phyloP scores from a whole-genome alignment of 192 early-diverging fungal species.

The Helicostylum pulchrum region DNA sequence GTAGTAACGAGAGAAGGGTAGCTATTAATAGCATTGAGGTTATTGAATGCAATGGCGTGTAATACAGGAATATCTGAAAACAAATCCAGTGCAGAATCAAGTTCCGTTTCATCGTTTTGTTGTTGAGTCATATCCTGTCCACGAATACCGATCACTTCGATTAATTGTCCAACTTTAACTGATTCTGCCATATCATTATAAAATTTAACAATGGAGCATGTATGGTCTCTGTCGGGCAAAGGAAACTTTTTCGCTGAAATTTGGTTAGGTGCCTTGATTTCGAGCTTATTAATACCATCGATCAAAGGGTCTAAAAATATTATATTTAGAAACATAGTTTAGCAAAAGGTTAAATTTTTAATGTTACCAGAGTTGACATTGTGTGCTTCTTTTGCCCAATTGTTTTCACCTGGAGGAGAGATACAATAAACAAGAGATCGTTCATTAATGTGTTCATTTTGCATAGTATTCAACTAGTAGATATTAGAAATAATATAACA shows the following conservation, averaged over 20 bases:
- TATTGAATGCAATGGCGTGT: conserved; percentile 50
- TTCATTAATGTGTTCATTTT: conserved; percentile 42
- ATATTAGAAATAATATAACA: too few species aligned
- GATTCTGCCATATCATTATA: conserved; percentile 28
- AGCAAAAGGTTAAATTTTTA: conserved; percentile 4
- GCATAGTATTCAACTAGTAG: neutral
- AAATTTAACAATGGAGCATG: conserved; percentile 61
- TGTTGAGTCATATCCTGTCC: conserved; percentile 16
- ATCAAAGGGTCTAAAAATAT: conserved; percentile 1
- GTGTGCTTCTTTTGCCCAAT: conserved; percentile 54
- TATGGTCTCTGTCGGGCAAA: conserved; percentile 51
- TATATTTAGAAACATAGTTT: neutral
- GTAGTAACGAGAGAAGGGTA: neutral
- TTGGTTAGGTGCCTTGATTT: conserved; percentile 17
- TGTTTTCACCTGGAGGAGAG: conserved; percentile 64
- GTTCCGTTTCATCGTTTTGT: neutral
- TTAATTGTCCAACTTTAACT: conserved; percentile 53
- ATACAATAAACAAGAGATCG: conserved; percentile 67
- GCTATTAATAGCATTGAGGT: conserved; percentile 22
- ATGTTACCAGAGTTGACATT: too few species aligned
- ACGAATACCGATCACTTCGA: conserved; percentile 68
- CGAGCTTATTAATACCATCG: conserved; percentile 8
- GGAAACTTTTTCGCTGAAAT: conserved; percentile 51
- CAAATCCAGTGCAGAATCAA: neutral
- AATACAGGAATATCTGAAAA: conserved; percentile 36